Base-by-base conservation (phyloP, 208 protist genomes). In the Acanthamoeba royreba region DNA sequence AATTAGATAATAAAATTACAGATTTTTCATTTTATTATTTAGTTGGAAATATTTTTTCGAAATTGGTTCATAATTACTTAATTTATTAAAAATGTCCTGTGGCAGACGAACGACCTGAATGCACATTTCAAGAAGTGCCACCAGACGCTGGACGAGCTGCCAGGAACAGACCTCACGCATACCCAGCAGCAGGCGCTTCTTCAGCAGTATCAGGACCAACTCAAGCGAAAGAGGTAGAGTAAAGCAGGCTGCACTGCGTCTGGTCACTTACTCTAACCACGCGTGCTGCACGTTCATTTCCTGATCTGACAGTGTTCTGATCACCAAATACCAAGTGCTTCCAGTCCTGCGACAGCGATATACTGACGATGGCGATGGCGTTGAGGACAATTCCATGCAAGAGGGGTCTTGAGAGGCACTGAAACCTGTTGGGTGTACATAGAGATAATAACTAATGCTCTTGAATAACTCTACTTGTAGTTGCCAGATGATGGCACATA, bases 141-240 rank as follows among this genome's bases (percentile, higher is more conserved):
- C 72, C 33, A 49, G 8, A 83, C 72, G 72, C 72, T 83, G 42
- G 72, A 83, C 40, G 72, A 83, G 35, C 42, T 83, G 42, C 72
- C 72, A 35, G 72, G 72, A 22, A 83, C 72, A 15, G 72, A 83
- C 22, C 72, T 83, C 72, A 83, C 72, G n/a, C 72, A 83, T 22
- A 43, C 40, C 4, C 72, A 83, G 72, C 72, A 83, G 72, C 72
- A 83, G 72, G 72, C 72, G 19, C 72, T 83, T 43, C 72, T 83
- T 13, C 35, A 19, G 28, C 72, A 83, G 40, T 83, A 83, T 28
- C 72, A 83, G n/a, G 72, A 83, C 40, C 72, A 83, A 28, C 72
- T 83, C 72, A 45, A 83, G 72, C 72, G 72, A 83, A 83, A 83
- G 49, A 83, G 72, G 72, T 83, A n/a, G n/a, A n/a, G n/a, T n/a